Evolutionary conservation across 2,329 filamentous ascomycete genomes (phyloP).

Genomic region (Alternaria angustiovoidea): DNA sequence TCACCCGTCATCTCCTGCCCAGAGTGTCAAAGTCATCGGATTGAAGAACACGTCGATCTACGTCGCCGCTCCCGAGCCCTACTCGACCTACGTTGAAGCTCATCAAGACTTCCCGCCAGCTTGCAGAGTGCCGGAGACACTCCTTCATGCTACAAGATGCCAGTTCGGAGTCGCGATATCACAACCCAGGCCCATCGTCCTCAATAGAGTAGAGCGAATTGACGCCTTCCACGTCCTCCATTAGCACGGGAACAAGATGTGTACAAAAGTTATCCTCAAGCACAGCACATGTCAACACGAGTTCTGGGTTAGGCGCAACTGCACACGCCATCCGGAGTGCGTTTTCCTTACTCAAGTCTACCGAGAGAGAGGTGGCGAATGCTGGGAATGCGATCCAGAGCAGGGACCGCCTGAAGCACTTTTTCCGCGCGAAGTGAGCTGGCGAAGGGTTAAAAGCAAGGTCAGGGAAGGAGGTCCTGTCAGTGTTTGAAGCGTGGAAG

Average conservation of each 20-base stretch:
- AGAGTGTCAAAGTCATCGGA: background rate
- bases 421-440: slow-evolving; percentile 28
- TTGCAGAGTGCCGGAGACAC: background rate
- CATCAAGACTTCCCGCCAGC: background rate
- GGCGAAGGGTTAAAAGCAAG: slow-evolving; percentile 22
- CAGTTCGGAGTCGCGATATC: background rate
- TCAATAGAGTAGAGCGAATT: background rate
- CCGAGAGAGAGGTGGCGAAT: slow-evolving; percentile 31
- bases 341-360: slow-evolving; percentile 24
- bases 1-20: background rate
- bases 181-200: background rate
- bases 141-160: background rate
- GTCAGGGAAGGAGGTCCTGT: background rate
- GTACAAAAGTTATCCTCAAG: slow-evolving; percentile 32
- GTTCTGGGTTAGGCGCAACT: slow-evolving; percentile 30
- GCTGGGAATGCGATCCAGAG: slow-evolving; percentile 34
- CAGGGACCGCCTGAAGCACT: slow-evolving; percentile 34
- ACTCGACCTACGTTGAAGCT: background rate
- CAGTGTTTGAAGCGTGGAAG: slow-evolving; percentile 6
- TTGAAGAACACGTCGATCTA: background rate
- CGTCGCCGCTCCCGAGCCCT: background rate
- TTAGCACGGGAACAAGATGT: slow-evolving; percentile 17
- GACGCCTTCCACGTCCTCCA: background rate
- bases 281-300: slow-evolving; percentile 31
- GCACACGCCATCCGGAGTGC: slow-evolving; percentile 25